phyloP scores from a whole-genome alignment of 257 asterid genomes.

The Nicotiana tomentosiformis region DNA sequence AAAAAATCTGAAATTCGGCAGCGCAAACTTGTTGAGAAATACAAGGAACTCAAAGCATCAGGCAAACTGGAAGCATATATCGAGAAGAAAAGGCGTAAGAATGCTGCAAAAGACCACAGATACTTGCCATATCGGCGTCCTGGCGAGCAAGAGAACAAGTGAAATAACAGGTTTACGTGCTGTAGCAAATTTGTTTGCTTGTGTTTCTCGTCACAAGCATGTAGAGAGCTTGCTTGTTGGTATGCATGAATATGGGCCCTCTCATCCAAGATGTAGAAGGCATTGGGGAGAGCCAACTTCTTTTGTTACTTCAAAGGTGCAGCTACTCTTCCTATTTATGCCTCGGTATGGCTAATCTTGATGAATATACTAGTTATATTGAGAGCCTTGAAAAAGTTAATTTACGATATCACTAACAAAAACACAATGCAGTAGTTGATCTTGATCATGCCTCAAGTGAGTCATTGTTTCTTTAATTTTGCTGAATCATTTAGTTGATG shows the following conservation, averaged over 20 bases:
- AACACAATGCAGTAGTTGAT: not conserved
- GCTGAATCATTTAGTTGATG: not conserved
- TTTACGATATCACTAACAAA: not conserved
- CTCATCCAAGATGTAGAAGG: not conserved
- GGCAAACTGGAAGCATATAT: conserved; percentile 82
- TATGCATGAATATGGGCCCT: not conserved
- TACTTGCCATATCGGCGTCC: conserved; percentile 82
- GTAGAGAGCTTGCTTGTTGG: not conserved
- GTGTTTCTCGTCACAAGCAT: not conserved
- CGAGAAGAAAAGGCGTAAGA: conserved; percentile 75
- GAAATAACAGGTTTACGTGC: conserved; percentile 3
- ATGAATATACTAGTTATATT: not conserved
- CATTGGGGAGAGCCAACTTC: not conserved
- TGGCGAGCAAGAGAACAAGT: conserved; percentile 22
- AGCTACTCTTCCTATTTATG: not conserved
- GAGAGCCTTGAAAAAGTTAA: not conserved
- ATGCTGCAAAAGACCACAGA: conserved; percentile 85
- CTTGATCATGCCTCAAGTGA: not conserved
- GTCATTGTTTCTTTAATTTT: not conserved
- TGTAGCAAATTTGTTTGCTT: not conserved
- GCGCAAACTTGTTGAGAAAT: conserved; percentile 64
- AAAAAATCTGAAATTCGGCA: conserved; percentile 72
- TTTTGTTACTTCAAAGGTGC: not conserved
- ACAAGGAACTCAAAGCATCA: conserved; percentile 72
- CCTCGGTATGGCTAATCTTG: not conserved